Base-by-base conservation (phyloP, 768 basidiomycete genomes). In the Pholiota microspora region DNA sequence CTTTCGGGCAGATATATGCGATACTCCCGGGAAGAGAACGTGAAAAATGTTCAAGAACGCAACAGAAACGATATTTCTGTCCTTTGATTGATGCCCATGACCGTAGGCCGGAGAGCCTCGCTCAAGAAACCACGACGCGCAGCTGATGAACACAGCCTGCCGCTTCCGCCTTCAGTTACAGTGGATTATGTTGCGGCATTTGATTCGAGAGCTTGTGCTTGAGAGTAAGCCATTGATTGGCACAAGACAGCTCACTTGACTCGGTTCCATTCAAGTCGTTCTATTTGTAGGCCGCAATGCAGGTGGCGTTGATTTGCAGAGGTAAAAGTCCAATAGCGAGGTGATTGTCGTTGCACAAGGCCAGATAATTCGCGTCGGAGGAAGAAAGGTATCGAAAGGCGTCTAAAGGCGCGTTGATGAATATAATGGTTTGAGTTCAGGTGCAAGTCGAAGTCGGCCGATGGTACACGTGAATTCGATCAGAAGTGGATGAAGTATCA, bases 391-490 rank as follows among this genome's bases (percentile, higher is more conserved):
- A n/a, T n/a, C n/a, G n/a, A n/a, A n/a, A n/a, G n/a, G n/a, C n/a
- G n/a, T n/a, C n/a, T n/a, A n/a, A n/a, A n/a, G n/a, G 35, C n/a
- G 4, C 35, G n/a, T 36, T 36, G 36, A 38, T 38, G 2, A 2
- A 38, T n/a, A 18, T 16, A n/a, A n/a, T n/a, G n/a, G n/a, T n/a
- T n/a, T n/a, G n/a, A n/a, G n/a, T n/a, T n/a, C n/a, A n/a, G n/a
- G n/a, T n/a, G n/a, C n/a, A n/a, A n/a, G n/a, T n/a, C n/a, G n/a
- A 10, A 42, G 45, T 51, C 42, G 45, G 42, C 25, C 38, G 28
- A 49, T 27, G 32, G 23, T 31, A 49, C 70, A 73, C 66, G 70
- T 48, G 70, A 68, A 57, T 66, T 71, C 64, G 62, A 72, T 69
- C 66, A 69, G 69, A 67, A 55, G 55, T 28, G 45, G 36, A 18